Evolutionary conservation across 2,329 filamentous ascomycete species (phyloP).

Genomic region (Xylariaceae sp.): DNA sequence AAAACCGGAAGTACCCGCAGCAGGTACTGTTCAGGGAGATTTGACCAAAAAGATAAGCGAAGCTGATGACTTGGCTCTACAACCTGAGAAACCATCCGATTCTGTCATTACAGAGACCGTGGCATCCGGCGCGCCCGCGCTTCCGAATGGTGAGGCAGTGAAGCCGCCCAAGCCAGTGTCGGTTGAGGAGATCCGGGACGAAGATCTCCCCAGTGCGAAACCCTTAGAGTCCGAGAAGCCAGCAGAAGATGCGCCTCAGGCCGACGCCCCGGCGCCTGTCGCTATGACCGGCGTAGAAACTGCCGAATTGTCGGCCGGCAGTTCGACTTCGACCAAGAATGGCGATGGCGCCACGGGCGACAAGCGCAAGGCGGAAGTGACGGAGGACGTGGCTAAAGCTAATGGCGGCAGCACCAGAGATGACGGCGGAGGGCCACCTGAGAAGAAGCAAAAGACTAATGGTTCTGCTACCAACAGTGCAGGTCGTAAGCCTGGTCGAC

Average conservation of each 20-base stretch:
- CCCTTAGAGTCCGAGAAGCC: slow-evolving; percentile 29
- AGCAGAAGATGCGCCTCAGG: slow-evolving; percentile 30
- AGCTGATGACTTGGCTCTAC: slow-evolving; percentile 27
- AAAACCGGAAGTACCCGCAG: slow-evolving; percentile 27
- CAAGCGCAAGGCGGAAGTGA: slow-evolving; percentile 39
- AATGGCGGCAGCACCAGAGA: slow-evolving; percentile 23
- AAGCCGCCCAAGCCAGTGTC: slow-evolving; percentile 39
- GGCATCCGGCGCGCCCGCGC: slow-evolving; percentile 23
- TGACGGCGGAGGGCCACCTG: slow-evolving; percentile 37
- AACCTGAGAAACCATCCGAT: slow-evolving; percentile 37
- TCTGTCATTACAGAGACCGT: slow-evolving; percentile 23
- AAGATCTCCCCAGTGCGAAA: slow-evolving; percentile 32
- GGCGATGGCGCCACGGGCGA: slow-evolving; percentile 27
- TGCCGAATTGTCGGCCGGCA: slow-evolving; percentile 18
- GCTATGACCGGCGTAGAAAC: slow-evolving; percentile 12
- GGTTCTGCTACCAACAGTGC: slow-evolving; percentile 39
- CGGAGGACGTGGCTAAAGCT: slow-evolving; percentile 18
- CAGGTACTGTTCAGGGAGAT: slow-evolving; percentile 30
- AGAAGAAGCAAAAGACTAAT: slow-evolving; percentile 52
- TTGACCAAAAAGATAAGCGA: slow-evolving; percentile 31
- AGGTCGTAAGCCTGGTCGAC: slow-evolving; percentile 44
- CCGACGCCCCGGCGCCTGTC: slow-evolving; percentile 12
- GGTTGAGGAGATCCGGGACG: slow-evolving; percentile 40
- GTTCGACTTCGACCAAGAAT: slow-evolving; percentile 21
- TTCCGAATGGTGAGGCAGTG: slow-evolving; percentile 31